These are phyloP conservation scores for Plasmodium berghei DNA, from an alignment of 169 alveolate species.

Conservation along the genomic window DNA sequence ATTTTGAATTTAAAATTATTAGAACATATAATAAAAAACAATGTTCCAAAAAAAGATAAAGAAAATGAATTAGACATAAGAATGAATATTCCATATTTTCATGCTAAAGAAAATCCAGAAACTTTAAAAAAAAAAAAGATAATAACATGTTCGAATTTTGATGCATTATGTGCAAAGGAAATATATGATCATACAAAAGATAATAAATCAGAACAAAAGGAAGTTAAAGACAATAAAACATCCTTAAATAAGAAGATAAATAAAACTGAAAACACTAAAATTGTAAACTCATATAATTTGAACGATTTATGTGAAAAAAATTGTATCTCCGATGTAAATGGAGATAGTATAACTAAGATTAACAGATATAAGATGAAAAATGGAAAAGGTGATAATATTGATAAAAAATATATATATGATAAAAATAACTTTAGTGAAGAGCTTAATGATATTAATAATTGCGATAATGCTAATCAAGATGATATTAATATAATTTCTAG, in stretches of 20 bases:
- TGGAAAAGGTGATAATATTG: conserved; percentile 14
- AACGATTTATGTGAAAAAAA: conserved; percentile 22
- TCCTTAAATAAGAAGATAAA: conserved; percentile 10
- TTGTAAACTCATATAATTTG: conserved; percentile 16
- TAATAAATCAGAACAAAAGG: conserved; percentile 18
- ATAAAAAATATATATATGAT: conserved; percentile 1
- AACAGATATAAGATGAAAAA: conserved; percentile 10
- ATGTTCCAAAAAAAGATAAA: conserved; percentile 9
- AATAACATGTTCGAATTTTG: neutral
- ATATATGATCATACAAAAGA: conserved; percentile 10
- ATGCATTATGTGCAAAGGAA: conserved; percentile 21
- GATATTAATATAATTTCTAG: neutral
- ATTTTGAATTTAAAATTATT: conserved; percentile 37
- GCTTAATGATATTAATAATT: neutral
- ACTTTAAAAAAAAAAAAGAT: conserved; percentile 30
- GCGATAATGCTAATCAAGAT: conserved; percentile 5
- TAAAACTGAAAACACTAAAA: neutral
- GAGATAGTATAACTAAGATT: neutral
- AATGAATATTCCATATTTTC: neutral
- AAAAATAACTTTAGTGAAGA: neutral
- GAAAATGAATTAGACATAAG: conserved; percentile 11
- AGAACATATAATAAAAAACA: conserved; percentile 42
- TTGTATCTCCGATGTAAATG: neutral
- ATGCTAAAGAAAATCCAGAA: conserved; percentile 8
- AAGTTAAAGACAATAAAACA: conserved; percentile 21